These are phyloP conservation scores for Eucalyptus brandiana DNA, from an alignment of 345 rosid species.

Conservation along the genomic window DNA sequence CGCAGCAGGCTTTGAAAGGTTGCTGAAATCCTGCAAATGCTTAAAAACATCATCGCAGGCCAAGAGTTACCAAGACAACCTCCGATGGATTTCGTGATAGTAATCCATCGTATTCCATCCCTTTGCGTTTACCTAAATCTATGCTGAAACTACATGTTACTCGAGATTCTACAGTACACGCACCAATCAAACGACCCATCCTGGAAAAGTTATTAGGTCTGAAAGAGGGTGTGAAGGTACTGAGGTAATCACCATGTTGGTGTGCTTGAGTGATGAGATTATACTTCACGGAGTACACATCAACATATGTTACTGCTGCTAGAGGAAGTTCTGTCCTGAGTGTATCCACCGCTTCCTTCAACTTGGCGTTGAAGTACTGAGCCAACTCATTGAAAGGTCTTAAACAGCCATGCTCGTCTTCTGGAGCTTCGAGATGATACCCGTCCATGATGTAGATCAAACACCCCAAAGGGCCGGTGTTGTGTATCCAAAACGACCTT, in stretches of 20 bases:
- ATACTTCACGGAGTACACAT: constrained; percentile 49
- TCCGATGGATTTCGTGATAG: not conserved
- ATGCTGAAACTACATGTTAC: not conserved
- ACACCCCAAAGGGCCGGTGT: constrained; percentile 77
- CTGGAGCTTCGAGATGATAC: constrained; percentile 20
- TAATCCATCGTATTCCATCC: not conserved
- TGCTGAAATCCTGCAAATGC: constrained; percentile 26
- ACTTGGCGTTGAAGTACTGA: constrained; percentile 24
- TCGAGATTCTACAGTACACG: not conserved
- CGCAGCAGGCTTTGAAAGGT: constrained; percentile 59
- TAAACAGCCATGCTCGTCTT: constrained; percentile 54
- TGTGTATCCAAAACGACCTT: constrained; percentile 74
- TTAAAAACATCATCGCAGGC: not conserved
- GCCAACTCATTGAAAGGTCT: constrained; percentile 50
- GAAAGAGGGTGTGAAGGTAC: not conserved
- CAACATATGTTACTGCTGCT: constrained; percentile 66
- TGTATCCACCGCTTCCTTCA: constrained; percentile 20
- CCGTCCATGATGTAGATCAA: constrained; percentile 45
- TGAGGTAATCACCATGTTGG: constrained; percentile 24
- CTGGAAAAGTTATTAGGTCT: not conserved
- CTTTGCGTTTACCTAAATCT: not conserved
- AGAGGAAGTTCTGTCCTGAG: constrained; percentile 40
- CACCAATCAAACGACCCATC: not conserved
- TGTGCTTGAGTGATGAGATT: constrained; percentile 37
- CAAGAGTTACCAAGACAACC: not conserved